Conservation (phyloP, 208 protist genomes). For the Wallacemonas sp. region DNA sequence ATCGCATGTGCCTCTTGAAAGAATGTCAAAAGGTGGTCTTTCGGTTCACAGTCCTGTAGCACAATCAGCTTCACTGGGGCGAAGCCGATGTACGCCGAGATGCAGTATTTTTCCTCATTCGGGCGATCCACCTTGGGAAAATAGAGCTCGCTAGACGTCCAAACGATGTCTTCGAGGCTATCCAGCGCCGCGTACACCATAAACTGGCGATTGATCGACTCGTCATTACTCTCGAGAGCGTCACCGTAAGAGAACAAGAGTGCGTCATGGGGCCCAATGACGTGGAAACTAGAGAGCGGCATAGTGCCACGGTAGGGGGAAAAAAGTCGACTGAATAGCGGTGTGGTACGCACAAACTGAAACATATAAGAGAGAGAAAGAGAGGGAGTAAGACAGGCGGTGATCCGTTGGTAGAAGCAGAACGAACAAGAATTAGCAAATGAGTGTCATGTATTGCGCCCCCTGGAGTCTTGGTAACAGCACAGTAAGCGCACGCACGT, state of each 20-base stretch:
- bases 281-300: conserved; percentile 30
- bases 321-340: no score
- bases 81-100: conserved; percentile 61
- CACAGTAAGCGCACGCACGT: no score
- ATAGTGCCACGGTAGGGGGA: conserved; percentile 9
- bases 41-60: conserved; percentile 55
- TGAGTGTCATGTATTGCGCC: no score
- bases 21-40: conserved; percentile 38
- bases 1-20: conserved; percentile 51
- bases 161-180: conserved; percentile 53
- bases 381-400: no score
- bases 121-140: conserved; percentile 50
- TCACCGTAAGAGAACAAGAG: conserved; percentile 27
- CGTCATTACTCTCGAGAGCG: conserved; percentile 16
- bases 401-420: no score
- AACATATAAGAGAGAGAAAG: no score
- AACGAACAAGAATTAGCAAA: no score
- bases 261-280: conserved; percentile 36
- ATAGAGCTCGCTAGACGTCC: conserved; percentile 46
- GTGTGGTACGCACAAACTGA: background rate
- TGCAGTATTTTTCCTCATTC: conserved; percentile 46
- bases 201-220: conserved; percentile 39
- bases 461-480: no score
- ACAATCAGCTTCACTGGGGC: conserved; percentile 50
- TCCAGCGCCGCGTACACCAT: conserved; percentile 51